A percentile compares a stretch with the other conserved stretches of the same genome.
phyloP scores from a whole-genome alignment of 2,329 filamentous ascomycete genomes.

The Sarocladium strictum region DNA sequence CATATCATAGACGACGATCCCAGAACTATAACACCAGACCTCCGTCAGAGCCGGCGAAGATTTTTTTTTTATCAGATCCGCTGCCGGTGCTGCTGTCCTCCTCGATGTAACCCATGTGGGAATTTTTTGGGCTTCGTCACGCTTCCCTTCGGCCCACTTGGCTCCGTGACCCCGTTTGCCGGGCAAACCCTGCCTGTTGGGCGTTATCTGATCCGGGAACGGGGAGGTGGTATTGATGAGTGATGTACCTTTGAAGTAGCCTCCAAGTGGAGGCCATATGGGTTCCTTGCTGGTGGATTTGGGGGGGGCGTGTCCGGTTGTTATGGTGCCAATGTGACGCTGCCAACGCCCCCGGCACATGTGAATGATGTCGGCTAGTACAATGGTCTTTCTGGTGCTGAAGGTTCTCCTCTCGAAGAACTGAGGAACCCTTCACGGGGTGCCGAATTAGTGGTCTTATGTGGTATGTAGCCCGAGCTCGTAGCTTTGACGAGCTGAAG shows the following conservation, averaged over 20 bases:
- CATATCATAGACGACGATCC: constrained; percentile 6
- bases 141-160: constrained; percentile 1
- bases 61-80: constrained; percentile 8
- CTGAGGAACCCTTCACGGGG: neutral
- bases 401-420: neutral
- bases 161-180: neutral
- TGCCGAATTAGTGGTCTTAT: no score
- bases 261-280: neutral
- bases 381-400: neutral
- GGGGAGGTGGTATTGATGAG: neutral
- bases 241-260: neutral
- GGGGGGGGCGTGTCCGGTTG: neutral
- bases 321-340: neutral
- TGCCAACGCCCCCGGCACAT: neutral
- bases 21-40: neutral
- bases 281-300: neutral
- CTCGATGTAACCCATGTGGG: neutral
- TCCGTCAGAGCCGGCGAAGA: no score
- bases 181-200: no score
- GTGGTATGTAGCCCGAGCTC: no score
- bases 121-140: constrained; percentile 1
- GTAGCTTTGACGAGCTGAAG: neutral
- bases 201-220: constrained; percentile 10
- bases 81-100: neutral
- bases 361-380: neutral